Conservation (phyloP, 1,284 basidiomycete genomes). For the Tilletia caries region DNA sequence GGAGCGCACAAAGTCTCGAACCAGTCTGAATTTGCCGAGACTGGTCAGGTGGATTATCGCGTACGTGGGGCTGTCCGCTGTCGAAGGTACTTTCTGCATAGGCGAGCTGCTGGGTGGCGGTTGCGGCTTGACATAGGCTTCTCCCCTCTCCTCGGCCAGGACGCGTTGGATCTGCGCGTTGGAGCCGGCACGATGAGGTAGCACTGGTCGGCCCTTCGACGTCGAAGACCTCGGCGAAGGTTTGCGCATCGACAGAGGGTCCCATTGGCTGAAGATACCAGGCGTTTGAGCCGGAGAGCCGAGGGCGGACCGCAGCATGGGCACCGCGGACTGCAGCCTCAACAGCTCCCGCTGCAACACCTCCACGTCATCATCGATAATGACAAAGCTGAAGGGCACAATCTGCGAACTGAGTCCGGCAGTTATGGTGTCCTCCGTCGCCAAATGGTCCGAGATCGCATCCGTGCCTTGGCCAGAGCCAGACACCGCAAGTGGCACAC, state of each 20-base stretch:
- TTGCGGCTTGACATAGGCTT: neutral
- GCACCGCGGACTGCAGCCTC: constrained; percentile 36
- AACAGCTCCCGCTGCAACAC: constrained; percentile 38
- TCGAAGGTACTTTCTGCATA: neutral
- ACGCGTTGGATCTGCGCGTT: constrained; percentile 2
- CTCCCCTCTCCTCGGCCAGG: neutral
- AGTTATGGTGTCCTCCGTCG: neutral
- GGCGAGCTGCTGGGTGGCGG: neutral
- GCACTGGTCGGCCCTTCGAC: neutral
- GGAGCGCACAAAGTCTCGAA: constrained; percentile 32
- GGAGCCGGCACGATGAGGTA: neutral
- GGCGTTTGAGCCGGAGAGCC: constrained; percentile 18
- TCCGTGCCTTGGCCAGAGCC: neutral
- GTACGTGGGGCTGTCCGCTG: constrained; percentile 18
- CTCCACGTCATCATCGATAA: constrained; percentile 43
- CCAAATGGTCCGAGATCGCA: neutral
- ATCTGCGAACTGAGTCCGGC: constrained; percentile 17
- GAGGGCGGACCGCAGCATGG: constrained; percentile 32
- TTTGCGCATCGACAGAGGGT: neutral
- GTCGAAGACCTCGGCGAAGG: neutral
- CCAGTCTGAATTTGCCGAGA: constrained; percentile 31
- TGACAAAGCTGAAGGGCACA: constrained; percentile 37
- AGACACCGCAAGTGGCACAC: constrained; percentile 32
- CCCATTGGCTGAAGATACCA: neutral
- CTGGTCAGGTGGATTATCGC: constrained; percentile 43